phyloP scores from a whole-genome alignment of 768 basidiomycete species.

The Leccinum aurantiacum region DNA sequence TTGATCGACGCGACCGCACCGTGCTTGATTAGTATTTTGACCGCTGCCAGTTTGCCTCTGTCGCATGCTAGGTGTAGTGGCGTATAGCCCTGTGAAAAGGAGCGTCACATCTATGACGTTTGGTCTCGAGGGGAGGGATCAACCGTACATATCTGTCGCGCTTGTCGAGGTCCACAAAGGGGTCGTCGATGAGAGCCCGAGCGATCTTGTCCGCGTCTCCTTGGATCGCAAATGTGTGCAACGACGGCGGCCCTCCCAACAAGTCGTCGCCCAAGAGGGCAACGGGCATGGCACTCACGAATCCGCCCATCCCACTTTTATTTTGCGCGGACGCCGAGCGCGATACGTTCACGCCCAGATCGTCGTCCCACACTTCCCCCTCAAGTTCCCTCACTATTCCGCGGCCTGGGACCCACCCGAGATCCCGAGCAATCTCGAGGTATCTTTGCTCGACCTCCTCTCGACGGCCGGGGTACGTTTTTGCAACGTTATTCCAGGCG shows the following conservation, averaged over 20 bases:
- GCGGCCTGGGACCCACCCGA: conserved; percentile 63
- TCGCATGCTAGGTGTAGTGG: conserved; percentile 86
- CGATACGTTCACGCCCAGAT: conserved; percentile 30
- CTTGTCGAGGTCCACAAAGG: conserved; percentile 52
- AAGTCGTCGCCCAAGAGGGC: conserved; percentile 38
- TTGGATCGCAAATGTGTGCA: conserved; percentile 65
- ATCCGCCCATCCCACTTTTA: conserved; percentile 49
- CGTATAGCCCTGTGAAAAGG: conserved; percentile 70
- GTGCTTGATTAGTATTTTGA: conserved; percentile 54
- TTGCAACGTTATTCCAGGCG: conserved; percentile 62
- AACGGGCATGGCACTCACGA: conserved; percentile 59
- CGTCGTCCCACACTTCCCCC: conserved; percentile 47
- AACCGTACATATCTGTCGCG: conserved; percentile 71
- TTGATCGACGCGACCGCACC: conserved; percentile 67
- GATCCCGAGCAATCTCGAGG: conserved; percentile 59
- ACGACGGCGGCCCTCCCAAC: conserved; percentile 38
- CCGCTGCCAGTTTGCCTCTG: conserved; percentile 62
- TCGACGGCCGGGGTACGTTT: conserved; percentile 43
- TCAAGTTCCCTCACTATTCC: conserved; percentile 5
- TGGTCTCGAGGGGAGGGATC: neutral
- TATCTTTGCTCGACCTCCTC: conserved; percentile 63
- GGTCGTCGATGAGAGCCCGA: conserved; percentile 41
- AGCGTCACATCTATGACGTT: conserved; percentile 4
- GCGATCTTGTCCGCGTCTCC: conserved; percentile 50
- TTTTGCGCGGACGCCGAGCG: conserved; percentile 24